phyloP scores from a whole-genome alignment of 1,284 basidiomycete genomes.

The Athelia psychrophila region DNA sequence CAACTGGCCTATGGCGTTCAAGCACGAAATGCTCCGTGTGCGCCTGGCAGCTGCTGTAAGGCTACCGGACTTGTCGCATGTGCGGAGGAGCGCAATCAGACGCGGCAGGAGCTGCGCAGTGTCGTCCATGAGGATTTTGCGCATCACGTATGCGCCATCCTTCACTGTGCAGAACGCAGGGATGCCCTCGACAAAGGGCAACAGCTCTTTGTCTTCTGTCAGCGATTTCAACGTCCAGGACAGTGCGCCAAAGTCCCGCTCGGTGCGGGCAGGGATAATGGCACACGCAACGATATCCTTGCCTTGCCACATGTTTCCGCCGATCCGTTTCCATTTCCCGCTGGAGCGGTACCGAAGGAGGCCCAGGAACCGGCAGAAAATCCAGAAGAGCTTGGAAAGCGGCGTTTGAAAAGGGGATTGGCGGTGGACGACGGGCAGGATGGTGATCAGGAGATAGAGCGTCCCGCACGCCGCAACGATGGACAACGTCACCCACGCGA shows the following conservation, averaged over 20 bases:
- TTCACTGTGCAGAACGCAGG: slow-evolving; percentile 1
- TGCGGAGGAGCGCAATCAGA: not conserved
- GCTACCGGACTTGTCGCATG: not conserved
- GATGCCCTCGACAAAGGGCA: slow-evolving; percentile 9
- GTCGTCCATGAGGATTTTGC: not conserved
- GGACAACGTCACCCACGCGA: slow-evolving; percentile 27
- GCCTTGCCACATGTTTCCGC: no score
- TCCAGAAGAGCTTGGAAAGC: slow-evolving; percentile 31
- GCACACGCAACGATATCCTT: not conserved
- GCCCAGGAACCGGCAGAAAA: no score
- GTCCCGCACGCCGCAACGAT: slow-evolving; percentile 24
- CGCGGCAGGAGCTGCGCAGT: not conserved
- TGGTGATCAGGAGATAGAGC: slow-evolving; percentile 29
- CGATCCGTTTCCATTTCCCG: no score
- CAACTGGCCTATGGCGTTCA: not conserved
- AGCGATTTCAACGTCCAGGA: slow-evolving; percentile 8
- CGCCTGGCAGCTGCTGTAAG: not conserved
- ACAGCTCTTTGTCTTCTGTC: slow-evolving; percentile 7
- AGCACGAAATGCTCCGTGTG: not conserved
- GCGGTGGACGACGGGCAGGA: slow-evolving; percentile 29
- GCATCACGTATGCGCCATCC: not conserved
- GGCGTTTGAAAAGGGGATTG: slow-evolving; percentile 37
- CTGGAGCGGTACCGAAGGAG: no score
- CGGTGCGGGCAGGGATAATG: not conserved
- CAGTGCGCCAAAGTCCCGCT: slow-evolving; percentile 2